Conservation (phyloP, 129 eudicot genomes). For the Glebionis coronaria region DNA sequence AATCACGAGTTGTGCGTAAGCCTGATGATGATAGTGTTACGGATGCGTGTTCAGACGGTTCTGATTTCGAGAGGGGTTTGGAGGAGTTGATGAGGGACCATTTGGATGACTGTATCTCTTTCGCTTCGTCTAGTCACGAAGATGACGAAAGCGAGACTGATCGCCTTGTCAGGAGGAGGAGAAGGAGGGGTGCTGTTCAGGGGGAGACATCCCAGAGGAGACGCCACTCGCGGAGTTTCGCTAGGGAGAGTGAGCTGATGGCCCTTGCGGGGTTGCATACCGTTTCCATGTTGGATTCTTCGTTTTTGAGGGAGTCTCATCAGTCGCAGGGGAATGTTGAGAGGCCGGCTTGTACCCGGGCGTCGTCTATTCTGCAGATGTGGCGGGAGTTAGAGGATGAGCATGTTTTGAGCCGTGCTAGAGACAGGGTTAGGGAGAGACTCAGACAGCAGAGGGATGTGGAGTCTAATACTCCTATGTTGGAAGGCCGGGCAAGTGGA, state of each 20-base stretch:
- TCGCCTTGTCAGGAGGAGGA: constrained; percentile 79
- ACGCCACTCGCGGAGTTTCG: constrained; percentile 72
- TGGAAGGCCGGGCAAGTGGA: constrained; percentile 58
- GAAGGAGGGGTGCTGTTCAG: constrained; percentile 79
- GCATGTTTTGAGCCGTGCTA: constrained; percentile 61
- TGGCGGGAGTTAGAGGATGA: constrained; percentile 98
- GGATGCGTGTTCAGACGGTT: constrained; percentile 41
- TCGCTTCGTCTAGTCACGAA: constrained; percentile 71
- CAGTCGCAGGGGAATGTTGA: constrained; percentile 63
- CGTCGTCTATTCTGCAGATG: constrained; percentile 91
- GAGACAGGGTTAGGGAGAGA: constrained; percentile 74
- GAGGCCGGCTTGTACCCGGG: constrained; percentile 63
- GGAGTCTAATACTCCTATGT: constrained; percentile 42
- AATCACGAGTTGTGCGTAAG: constrained; percentile 61
- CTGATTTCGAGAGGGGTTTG: constrained; percentile 76
- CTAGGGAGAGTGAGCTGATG: constrained; percentile 88
- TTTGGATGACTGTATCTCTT: constrained; percentile 86
- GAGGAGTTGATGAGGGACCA: constrained; percentile 86
- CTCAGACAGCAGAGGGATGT: constrained; percentile 66
- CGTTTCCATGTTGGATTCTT: constrained; percentile 84
- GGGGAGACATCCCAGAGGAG: constrained; percentile 96
- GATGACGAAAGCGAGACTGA: constrained; percentile 62
- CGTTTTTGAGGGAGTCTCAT: constrained; percentile 67
- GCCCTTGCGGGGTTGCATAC: constrained; percentile 93
- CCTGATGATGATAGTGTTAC: constrained; percentile 78